A percentile compares a stretch with the other conserved stretches of the same genome.
phyloP scores from a whole-genome alignment of 768 basidiomycete genomes.

The Cytidiella melzeri region DNA sequence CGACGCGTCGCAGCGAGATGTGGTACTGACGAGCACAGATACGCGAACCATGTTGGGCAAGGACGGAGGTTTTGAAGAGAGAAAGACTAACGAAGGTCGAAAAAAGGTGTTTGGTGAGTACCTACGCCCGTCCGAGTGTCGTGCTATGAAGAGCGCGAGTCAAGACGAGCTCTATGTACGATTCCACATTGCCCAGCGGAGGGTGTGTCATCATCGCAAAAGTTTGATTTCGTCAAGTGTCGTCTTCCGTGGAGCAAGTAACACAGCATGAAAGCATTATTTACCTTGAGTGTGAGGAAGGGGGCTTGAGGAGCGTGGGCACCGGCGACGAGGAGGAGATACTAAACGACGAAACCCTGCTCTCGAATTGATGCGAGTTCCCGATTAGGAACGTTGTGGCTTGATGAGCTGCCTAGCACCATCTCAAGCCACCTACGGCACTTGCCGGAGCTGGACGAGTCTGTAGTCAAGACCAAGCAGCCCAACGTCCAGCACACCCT shows the following conservation, averaged over 20 bases:
- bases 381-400: slow-evolving; percentile 19
- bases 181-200: not conserved
- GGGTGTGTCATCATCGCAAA: not conserved
- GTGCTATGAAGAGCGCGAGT: slow-evolving; percentile 77
- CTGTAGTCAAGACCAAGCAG: slow-evolving; percentile 12
- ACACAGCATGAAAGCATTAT: slow-evolving; percentile 23
- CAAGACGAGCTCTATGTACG: slow-evolving; percentile 39
- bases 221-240: slow-evolving; percentile 15
- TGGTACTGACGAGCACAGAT: slow-evolving; percentile 59
- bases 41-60: slow-evolving; percentile 74
- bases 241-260: slow-evolving; percentile 10
- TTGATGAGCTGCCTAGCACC: slow-evolving; percentile 30
- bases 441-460: slow-evolving; percentile 18
- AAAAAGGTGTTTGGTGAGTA: slow-evolving; percentile 22
- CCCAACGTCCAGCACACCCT: slow-evolving; percentile 17
- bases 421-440: slow-evolving; percentile 26
- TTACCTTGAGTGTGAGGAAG: slow-evolving; percentile 47
- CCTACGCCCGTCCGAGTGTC: slow-evolving; percentile 76
- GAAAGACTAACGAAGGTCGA: slow-evolving; percentile 29
- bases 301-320: slow-evolving; percentile 19
- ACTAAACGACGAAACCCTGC: slow-evolving; percentile 1
- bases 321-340: slow-evolving; percentile 12
- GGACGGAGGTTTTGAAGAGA: slow-evolving; percentile 12
- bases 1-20: not conserved
- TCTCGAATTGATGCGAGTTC: not conserved